A percentile compares a stretch with the other conserved stretches of the same genome.
These are phyloP conservation scores for Backusella circina DNA, from an alignment of 192 early-diverging fungal genomes.

Conservation along the genomic window DNA sequence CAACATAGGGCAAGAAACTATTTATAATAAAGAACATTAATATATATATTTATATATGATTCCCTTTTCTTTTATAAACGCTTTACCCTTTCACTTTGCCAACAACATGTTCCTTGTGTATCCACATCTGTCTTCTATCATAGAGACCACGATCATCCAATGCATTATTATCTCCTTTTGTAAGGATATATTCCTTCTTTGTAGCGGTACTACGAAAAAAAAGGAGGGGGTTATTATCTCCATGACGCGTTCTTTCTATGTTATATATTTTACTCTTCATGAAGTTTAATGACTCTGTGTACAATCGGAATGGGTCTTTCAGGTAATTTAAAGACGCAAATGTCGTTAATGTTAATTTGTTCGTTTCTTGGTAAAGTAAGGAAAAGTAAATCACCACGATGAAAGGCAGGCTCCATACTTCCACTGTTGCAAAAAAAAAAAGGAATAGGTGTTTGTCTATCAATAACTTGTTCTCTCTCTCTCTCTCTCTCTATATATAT, in stretches of 20 bases:
- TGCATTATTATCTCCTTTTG: constrained; percentile 96
- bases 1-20: constrained; percentile 85
- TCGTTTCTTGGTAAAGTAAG: constrained; percentile 64
- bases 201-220: constrained; percentile 40
- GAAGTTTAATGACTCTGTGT: constrained; percentile 91
- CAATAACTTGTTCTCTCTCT: neutral
- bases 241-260: neutral
- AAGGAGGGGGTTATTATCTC: neutral
- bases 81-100: constrained; percentile 78
- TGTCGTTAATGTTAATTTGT: constrained; percentile 86
- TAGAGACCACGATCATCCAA: constrained; percentile 91
- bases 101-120: constrained; percentile 84
- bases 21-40: neutral
- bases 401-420: constrained; percentile 97
- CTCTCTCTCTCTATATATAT: neutral
- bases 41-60: neutral
- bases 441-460: neutral
- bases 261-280: constrained; percentile 64
- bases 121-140: constrained; percentile 84
- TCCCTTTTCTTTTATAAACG: neutral
- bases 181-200: constrained; percentile 84
- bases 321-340: constrained; percentile 89
- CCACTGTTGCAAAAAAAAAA: constrained; percentile 48
- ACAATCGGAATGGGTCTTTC: constrained; percentile 94
- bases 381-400: constrained; percentile 90